Conservation (phyloP, 345 rosid genomes). For the Arabidopsis arenosa region DNA sequence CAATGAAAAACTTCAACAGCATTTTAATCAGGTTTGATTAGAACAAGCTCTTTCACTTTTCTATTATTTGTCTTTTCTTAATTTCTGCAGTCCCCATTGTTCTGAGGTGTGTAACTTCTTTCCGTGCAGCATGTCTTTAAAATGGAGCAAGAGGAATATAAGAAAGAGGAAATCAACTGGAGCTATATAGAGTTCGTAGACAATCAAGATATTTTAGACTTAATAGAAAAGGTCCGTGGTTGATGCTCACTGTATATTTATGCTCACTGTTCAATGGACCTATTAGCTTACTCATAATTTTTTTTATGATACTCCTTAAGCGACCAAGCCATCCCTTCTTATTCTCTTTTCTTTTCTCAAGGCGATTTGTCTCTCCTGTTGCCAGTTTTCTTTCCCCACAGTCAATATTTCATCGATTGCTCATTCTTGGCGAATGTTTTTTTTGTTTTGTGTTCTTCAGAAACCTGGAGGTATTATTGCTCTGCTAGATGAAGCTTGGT, state of each 20-base stretch:
- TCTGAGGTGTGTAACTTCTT: slow-evolving; percentile 40
- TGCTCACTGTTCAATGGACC: slow-evolving; percentile 16
- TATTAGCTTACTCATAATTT: slow-evolving; percentile 11
- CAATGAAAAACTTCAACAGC: slow-evolving; percentile 98
- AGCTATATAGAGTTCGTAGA: slow-evolving; percentile 99
- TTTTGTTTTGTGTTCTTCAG: slow-evolving; percentile 55
- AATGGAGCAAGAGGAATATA: slow-evolving; percentile 99
- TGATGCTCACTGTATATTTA: slow-evolving; percentile 22
- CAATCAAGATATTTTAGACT: slow-evolving; percentile 91
- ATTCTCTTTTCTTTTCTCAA: not conserved
- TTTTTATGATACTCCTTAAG: not conserved
- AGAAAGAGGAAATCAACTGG: slow-evolving; percentile 96
- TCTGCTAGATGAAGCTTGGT: slow-evolving; percentile 99
- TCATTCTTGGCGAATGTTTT: slow-evolving; percentile 27
- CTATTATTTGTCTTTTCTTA: slow-evolving; percentile 32
- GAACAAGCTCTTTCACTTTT: slow-evolving; percentile 27
- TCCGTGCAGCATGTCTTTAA: slow-evolving; percentile 91
- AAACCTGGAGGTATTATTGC: slow-evolving; percentile 99
- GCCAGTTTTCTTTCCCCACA: slow-evolving; percentile 8
- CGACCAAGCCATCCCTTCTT: not conserved
- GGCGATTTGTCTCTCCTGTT: slow-evolving; percentile 9
- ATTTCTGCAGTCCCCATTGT: slow-evolving; percentile 27
- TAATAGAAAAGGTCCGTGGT: slow-evolving; percentile 81
- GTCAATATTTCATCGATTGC: slow-evolving; percentile 9
- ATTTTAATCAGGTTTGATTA: slow-evolving; percentile 90